Evolutionary conservation across 306 rosid species (phyloP).

Genomic region (Styphnolobium japonicum): DNA sequence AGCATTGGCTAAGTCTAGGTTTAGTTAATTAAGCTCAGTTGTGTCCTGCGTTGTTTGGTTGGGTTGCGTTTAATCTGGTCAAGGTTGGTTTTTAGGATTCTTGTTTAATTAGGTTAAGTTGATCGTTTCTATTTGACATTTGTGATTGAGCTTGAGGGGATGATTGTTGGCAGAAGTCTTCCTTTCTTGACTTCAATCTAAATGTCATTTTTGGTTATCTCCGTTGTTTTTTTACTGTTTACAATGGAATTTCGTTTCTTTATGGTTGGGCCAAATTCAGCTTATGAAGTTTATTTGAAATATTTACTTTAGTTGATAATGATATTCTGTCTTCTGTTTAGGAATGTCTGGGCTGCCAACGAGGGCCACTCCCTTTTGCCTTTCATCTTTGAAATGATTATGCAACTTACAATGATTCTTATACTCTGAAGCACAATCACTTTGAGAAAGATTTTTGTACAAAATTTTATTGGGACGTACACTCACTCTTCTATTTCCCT

Average conservation of each 20-base stretch:
- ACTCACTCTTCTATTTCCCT: not conserved
- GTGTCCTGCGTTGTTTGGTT: not conserved
- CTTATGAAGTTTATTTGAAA: not conserved
- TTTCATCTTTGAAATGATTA: not conserved
- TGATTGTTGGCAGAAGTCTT: slow-evolving; percentile 24
- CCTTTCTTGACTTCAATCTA: slow-evolving; percentile 45
- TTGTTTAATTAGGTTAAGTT: not conserved
- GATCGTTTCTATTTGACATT: slow-evolving; percentile 6
- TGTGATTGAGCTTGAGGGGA: slow-evolving; percentile 41
- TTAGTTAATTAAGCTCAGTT: not conserved
- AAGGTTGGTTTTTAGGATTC: not conserved
- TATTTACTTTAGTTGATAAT: not conserved
- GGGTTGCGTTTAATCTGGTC: not conserved
- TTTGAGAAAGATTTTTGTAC: too few relatives aligned
- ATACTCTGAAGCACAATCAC: too few relatives aligned
- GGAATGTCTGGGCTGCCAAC: not conserved
- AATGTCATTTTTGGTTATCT: slow-evolving; percentile 20
- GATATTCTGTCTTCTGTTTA: not conserved
- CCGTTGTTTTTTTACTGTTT: not conserved
- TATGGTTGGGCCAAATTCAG: not conserved
- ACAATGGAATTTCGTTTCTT: not conserved
- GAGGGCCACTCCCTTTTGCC: not conserved
- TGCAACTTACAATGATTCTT: not conserved
- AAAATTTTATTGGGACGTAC: not conserved
- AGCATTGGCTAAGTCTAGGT: not conserved